Base-by-base conservation (phyloP, 192 early-diverging fungal species). In the Glomus cerebriforme region DNA sequence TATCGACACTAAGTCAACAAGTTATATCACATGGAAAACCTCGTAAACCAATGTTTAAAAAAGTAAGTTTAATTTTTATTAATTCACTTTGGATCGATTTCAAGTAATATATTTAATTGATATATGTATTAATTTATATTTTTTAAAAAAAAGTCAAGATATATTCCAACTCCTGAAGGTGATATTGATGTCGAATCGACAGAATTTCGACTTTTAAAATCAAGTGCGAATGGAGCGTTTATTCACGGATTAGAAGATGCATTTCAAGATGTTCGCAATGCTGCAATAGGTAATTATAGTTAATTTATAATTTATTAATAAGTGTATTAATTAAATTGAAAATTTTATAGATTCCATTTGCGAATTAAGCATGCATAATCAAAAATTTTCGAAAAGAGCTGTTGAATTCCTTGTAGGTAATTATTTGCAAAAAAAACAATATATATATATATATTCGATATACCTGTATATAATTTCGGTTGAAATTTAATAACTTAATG, bases 191-290 rank as follows among this genome's bases (percentile, higher is more conserved):
- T 91, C 0, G 87, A 90, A 34, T 88, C 91, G 12, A 86, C 92
- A 29, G 90, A 93, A 45, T 87, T 93, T 78, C 83, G 85, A 59
- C 78, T 96, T 27, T 79, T 95, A 47, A 95, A 95, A 73, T 92
- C 94, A 0, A 92, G 93, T 35, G 93, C 94, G 3, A 95, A 91
- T 76, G 98, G 98, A 8, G 95, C 95, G 0, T 99, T 99, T 89
- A 92, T 99, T 17, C 96, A 97, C 82, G 96, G 95, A 3, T 86
- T 97, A 39, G 98, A 99, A 79, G 98, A 99, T 85, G 96, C 98
- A 85, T 96, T 91, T 84, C 90, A 93, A 69, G 91, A 91, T 29
- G 96, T 99, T 43, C 86, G 96, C 60, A 89, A 91, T 69, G 93
- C 96, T 7, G 88, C 96, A 12, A 95, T 98, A 37, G 89, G 94